Conservation (phyloP, 805 yeast species). For the Saccharomycopsis sp. region DNA sequence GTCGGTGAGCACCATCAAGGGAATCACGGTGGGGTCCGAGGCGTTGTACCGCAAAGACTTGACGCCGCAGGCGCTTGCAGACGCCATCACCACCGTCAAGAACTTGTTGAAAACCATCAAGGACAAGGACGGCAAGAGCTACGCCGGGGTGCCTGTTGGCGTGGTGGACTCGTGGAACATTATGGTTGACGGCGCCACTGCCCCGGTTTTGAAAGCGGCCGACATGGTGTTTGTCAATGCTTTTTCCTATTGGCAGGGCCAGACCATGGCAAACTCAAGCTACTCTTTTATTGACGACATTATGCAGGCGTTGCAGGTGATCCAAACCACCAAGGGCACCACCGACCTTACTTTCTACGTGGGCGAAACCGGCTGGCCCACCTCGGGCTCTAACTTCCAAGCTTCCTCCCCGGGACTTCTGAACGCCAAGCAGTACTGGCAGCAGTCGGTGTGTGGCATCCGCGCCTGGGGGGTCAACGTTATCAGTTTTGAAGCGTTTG, state of each 20-base stretch:
- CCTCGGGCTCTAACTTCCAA: slow-evolving; percentile 70
- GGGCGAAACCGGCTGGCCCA: slow-evolving; percentile 98
- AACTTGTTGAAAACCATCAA: slow-evolving; percentile 47
- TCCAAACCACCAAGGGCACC: slow-evolving; percentile 80
- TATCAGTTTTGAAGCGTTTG: slow-evolving; percentile 88
- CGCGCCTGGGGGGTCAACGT: slow-evolving; percentile 96
- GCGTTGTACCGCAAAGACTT: slow-evolving; percentile 86
- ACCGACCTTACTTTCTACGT: slow-evolving; percentile 87
- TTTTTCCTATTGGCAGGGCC: slow-evolving; percentile 99
- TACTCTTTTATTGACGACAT: slow-evolving; percentile 93
- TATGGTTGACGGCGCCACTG: slow-evolving; percentile 67
- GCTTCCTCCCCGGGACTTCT: slow-evolving; percentile 53
- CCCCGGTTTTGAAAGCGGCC: slow-evolving; percentile 66
- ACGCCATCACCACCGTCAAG: slow-evolving; percentile 54
- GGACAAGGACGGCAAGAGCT: slow-evolving; percentile 77
- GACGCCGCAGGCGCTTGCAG: slow-evolving; percentile 66
- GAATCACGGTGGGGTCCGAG: slow-evolving; percentile 89
- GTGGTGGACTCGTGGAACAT: slow-evolving; percentile 95
- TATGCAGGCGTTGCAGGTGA: slow-evolving; percentile 90
- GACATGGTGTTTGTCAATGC: slow-evolving; percentile 91
- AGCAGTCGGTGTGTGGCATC: slow-evolving; percentile 82
- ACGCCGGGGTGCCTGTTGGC: slow-evolving; percentile 68
- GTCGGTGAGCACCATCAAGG: slow-evolving; percentile 59
- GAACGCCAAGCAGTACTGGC: slow-evolving; percentile 79
- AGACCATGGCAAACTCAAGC: slow-evolving; percentile 70